Base-by-base conservation (phyloP, 257 asterid genomes). In the Solanum lycopersicoides region DNA sequence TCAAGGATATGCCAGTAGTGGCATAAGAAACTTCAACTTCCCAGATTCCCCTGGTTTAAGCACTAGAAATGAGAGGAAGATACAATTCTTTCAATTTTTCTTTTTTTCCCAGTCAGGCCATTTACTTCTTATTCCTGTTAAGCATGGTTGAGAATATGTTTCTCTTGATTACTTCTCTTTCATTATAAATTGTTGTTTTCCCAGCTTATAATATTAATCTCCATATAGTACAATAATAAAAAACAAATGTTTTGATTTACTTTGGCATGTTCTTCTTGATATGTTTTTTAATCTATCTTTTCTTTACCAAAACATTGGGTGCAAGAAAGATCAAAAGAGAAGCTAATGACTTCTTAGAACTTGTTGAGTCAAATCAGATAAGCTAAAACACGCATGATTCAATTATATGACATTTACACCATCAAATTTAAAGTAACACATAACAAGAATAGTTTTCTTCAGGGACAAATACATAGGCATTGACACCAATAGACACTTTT, bases 1-100 rank as follows among this genome's bases (percentile, higher is more conserved):
- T 91, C 83, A 91, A 87, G 87, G 92, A 91, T 79, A 85, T 87
- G 92, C 91, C 91, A 7, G 89, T 87, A 77, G 83, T 87, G 39
- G 92, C 91, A 35, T 90, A 68, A 82, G 41, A 39, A 39, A 68
- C 21, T 21, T 82, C 56, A 72, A n/a, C 74, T n/a, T 32, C 20
- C 71, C 6, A 13, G 2, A 8, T 34, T 21, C 65, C 63, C 77
- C 34, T 60, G 63, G 87, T 35, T 39, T 63, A 85, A 47, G 84
- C 56, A 37, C 56, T 45, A 42, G 82, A 69, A 85, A 50, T 86
- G 45, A 47, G 44, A 50, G 77, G 77, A 76, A 86, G 34, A 86
- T 37, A 7, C 74, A 86, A 32, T 59, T 84, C 63, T 63, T 84
- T 84, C 42, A 65, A 15, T 84, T 84, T 12, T 65, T 34, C 16